Conservation (phyloP, 2,329 filamentous ascomycete species). For the Aureobasidium uvarum region DNA sequence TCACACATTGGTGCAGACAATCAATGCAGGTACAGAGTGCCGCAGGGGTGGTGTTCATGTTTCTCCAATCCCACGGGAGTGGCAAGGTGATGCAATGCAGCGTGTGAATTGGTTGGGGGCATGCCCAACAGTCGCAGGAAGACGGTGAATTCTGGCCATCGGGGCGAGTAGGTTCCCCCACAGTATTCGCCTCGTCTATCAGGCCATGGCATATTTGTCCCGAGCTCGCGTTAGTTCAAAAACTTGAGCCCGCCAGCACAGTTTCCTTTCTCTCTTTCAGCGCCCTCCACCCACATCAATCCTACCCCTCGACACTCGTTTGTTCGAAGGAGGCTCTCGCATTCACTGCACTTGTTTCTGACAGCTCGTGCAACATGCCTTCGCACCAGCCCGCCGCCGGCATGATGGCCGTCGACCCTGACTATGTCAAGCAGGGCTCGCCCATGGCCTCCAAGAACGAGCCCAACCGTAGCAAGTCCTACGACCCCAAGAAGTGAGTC, state of each 20-base stretch:
- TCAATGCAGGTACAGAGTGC: slow-evolving; percentile 22
- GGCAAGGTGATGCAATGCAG: slow-evolving; percentile 24
- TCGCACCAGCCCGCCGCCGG: slow-evolving; percentile 52
- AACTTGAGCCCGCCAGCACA: slow-evolving; percentile 18
- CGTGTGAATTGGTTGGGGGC: slow-evolving; percentile 20
- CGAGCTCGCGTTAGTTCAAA: slow-evolving; percentile 22
- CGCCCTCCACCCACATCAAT: slow-evolving; percentile 6
- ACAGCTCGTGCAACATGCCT: slow-evolving; percentile 44
- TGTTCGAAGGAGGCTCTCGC: slow-evolving; percentile 25
- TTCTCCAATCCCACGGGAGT: not conserved
- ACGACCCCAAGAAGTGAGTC: slow-evolving; percentile 62
- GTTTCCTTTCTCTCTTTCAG: slow-evolving; percentile 18
- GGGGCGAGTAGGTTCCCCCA: slow-evolving; percentile 3
- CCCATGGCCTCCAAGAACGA: slow-evolving; percentile 50
- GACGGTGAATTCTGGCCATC: slow-evolving; percentile 22
- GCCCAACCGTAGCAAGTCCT: slow-evolving; percentile 53
- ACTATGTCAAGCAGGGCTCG: slow-evolving; percentile 46
- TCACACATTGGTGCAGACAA: not conserved
- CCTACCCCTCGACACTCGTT: slow-evolving; percentile 26
- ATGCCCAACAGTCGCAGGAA: slow-evolving; percentile 8
- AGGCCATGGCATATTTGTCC: slow-evolving; percentile 22
- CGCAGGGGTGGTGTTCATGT: not conserved
- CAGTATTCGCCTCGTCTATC: slow-evolving; percentile 24
- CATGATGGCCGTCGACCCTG: slow-evolving; percentile 51
- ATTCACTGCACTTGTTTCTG: slow-evolving; percentile 2